Evolutionary conservation across 2,329 filamentous ascomycete species (phyloP).

Genomic region (Diplocarpon rosae): DNA sequence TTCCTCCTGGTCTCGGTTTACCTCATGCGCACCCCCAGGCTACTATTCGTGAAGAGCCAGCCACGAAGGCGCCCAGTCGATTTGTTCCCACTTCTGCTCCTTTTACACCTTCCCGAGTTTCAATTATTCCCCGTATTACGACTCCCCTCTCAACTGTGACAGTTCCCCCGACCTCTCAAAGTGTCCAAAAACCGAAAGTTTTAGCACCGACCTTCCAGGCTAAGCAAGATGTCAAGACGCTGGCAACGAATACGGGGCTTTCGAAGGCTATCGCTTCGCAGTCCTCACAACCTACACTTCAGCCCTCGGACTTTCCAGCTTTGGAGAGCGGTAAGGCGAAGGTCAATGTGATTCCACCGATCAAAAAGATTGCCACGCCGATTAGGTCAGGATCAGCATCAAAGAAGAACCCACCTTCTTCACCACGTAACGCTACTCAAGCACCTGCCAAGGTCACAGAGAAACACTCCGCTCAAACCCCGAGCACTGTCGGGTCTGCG

Average conservation of each 20-base stretch:
- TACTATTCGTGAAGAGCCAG: slow-evolving; percentile 15
- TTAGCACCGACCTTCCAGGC: slow-evolving; percentile 22
- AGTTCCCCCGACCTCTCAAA: slow-evolving; percentile 17
- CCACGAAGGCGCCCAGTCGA: slow-evolving; percentile 17
- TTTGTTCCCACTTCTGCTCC: slow-evolving; percentile 23
- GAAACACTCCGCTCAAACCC: slow-evolving; percentile 23
- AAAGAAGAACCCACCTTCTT: slow-evolving; percentile 7
- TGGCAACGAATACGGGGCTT: slow-evolving; percentile 36
- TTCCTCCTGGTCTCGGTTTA: slow-evolving; percentile 35
- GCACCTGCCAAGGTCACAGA: slow-evolving; percentile 14
- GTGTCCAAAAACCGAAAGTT: background rate
- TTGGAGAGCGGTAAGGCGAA: slow-evolving; percentile 33
- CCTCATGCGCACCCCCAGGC: slow-evolving; percentile 31
- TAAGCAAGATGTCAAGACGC: slow-evolving; percentile 35
- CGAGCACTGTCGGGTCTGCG: slow-evolving; percentile 41
- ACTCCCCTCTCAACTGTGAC: slow-evolving; percentile 24
- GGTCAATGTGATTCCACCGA: slow-evolving; percentile 5
- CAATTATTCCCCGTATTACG: slow-evolving; percentile 17
- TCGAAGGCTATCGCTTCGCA: slow-evolving; percentile 34
- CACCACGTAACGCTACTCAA: slow-evolving; percentile 1
- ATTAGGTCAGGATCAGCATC: slow-evolving; percentile 2
- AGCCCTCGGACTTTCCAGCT: slow-evolving; percentile 54
- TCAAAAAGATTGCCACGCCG: slow-evolving; percentile 6
- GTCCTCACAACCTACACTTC: slow-evolving; percentile 30
- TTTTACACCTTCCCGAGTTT: slow-evolving; percentile 22